A percentile compares a stretch with the other conserved stretches of the same genome.
phyloP scores from a whole-genome alignment of 192 early-diverging fungal species.

The Jimgerdemannia lactiflua region DNA sequence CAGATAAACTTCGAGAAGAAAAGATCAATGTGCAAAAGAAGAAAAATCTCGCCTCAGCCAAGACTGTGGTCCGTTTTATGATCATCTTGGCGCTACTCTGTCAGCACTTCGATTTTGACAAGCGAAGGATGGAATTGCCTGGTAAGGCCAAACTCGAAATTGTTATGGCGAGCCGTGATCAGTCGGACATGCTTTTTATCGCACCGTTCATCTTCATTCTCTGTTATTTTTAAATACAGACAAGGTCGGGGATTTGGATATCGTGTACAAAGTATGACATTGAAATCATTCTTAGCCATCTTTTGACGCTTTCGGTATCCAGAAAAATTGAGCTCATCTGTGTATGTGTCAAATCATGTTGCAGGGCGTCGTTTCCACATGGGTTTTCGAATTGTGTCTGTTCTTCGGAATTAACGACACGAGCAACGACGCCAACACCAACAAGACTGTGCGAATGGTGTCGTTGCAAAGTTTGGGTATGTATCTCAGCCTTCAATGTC shows the following conservation, averaged over 20 bases:
- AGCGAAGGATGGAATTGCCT: conserved; percentile 7
- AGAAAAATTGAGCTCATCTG: too few species aligned
- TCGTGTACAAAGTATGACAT: conserved; percentile 19
- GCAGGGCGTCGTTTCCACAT: conserved; percentile 13
- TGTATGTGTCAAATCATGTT: too few species aligned
- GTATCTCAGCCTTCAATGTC: neutral
- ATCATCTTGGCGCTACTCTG: conserved; percentile 71
- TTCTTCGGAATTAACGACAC: conserved; percentile 11
- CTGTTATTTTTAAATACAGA: conserved; percentile 19
- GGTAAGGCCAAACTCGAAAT: conserved; percentile 26
- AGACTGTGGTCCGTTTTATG: conserved; percentile 63
- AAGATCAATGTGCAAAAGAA: conserved; percentile 29
- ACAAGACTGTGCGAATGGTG: conserved; percentile 41
- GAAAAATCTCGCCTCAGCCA: conserved; percentile 26
- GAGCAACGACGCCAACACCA: neutral
- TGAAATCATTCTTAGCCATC: neutral
- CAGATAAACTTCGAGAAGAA: conserved; percentile 50
- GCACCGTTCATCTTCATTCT: conserved; percentile 15
- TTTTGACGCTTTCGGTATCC: neutral
- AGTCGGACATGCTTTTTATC: conserved; percentile 8
- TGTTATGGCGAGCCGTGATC: conserved; percentile 10
- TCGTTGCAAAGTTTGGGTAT: conserved; percentile 58
- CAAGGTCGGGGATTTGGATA: conserved; percentile 18
- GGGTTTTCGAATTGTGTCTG: conserved; percentile 18
- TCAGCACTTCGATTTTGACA: conserved; percentile 78